Base-by-base conservation (phyloP, 768 basidiomycete genomes). In the Trametes maxima region DNA sequence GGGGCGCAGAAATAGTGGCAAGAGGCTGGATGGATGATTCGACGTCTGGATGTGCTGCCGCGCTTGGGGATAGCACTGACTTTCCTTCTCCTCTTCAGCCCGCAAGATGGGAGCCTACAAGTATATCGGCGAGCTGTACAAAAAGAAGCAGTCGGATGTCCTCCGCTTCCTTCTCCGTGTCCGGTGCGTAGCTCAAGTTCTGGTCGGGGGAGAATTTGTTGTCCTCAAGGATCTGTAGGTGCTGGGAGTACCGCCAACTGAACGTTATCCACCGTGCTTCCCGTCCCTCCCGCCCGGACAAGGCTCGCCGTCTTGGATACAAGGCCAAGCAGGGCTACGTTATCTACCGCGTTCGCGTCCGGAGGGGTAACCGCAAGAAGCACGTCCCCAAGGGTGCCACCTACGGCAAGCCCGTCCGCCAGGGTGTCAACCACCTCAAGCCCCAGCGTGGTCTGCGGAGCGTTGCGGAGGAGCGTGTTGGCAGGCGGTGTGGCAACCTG, bases 321-420 rank as follows among this genome's bases (percentile, higher is more conserved):
- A 99, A 98, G 83, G 95, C 97, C 76, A 99, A 99, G 86, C 97
- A 99, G 79, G 97, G 97, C 70, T 99, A 94, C 75, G 90, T 98
- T 67, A 78, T 99, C 80, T 99, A 99, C 82, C 93, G 97, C 71
- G 82, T 99, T 70, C 92, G 97, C 68, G 96, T 99, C 67, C 88
- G 97, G 71, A 87, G 95, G 65, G 97, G 97, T 75, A 98, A 98
- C 86, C 88, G 97, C 80, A 99, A 99, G 84, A 97, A 95, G 85
- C 95, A 90, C 65, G 96, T 91, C 62, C 91, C 91, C 71, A 99
- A 99, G 84, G 97, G 96, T 84, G 96, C 96, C 54, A 98, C 96
- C 73, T 98, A 86, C 77, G 97, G 97, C 78, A 99, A 99, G 79
- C 97, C 97, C 78, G 95, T 97, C 66, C 92, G 90, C 76, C 97